Percentiles rank a stretch among this genome's conserved stretches.
These are phyloP conservation scores for Aureoboletus auriporus DNA, from an alignment of 768 basidiomycete species.

Conservation along the genomic window DNA sequence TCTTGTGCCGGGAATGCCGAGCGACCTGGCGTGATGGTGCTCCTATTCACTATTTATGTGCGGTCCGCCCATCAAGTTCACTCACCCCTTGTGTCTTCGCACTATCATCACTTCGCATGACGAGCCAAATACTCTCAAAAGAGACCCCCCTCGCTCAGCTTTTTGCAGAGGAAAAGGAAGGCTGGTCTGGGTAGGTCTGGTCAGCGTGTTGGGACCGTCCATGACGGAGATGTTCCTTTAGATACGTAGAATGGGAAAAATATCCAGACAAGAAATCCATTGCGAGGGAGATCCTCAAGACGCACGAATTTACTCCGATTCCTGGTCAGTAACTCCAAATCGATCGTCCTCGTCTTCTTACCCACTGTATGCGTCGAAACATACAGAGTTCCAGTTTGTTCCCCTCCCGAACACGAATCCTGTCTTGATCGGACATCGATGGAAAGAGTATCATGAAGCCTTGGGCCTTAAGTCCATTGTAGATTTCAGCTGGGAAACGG, in stretches of 20 bases:
- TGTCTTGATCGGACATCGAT: constrained; percentile 45
- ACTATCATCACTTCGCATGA: constrained; percentile 2
- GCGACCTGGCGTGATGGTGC: too few species aligned
- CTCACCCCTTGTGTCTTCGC: background rate
- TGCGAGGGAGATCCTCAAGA: constrained; percentile 8
- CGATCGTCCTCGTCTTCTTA: background rate
- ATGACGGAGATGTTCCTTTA: background rate
- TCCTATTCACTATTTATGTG: background rate
- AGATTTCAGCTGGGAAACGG: constrained; percentile 48
- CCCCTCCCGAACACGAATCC: constrained; percentile 50
- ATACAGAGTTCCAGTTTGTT: constrained; percentile 43
- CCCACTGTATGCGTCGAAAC: background rate
- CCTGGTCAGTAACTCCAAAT: constrained; percentile 3
- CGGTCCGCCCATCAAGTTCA: too few species aligned
- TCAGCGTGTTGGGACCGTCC: too few species aligned
- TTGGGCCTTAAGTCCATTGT: constrained; percentile 45
- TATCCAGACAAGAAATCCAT: constrained; percentile 10
- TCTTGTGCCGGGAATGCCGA: too few species aligned
- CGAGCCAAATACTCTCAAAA: background rate
- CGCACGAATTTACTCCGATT: constrained; percentile 9
- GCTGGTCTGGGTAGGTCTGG: constrained; percentile 12
- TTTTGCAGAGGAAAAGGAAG: constrained; percentile 13
- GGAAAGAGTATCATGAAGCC: constrained; percentile 50
- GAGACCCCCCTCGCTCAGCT: background rate
- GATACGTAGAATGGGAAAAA: constrained; percentile 16